These are phyloP conservation scores for Castanopsis chinensis DNA, from an alignment of 306 rosid genomes.

Conservation along the genomic window DNA sequence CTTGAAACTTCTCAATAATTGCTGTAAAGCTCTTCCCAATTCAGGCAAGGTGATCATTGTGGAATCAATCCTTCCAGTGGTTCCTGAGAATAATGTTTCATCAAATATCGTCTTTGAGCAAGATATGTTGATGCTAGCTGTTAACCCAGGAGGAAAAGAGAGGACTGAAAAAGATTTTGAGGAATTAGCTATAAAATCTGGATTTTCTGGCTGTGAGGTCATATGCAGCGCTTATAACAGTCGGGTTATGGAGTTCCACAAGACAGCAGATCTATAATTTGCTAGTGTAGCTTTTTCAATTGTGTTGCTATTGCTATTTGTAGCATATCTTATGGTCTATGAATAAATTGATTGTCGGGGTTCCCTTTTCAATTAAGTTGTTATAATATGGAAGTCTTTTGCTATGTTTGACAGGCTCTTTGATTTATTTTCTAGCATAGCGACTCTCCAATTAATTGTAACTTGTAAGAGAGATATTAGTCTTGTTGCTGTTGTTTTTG, in stretches of 20 bases:
- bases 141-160: conserved; percentile 16
- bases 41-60: conserved; percentile 25
- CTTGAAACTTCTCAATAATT: conserved; percentile 28
- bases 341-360: background rate
- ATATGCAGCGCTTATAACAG: conserved; percentile 5
- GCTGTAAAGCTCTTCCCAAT: conserved; percentile 24
- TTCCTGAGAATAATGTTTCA: too few species aligned
- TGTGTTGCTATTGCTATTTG: too few species aligned
- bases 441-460: too few species aligned
- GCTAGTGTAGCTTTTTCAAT: too few species aligned
- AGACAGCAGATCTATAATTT: background rate
- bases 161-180: conserved; percentile 1
- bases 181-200: conserved; percentile 6
- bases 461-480: background rate
- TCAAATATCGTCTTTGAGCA: too few species aligned
- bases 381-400: too few species aligned
- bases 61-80: conserved; percentile 19
- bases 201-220: conserved; percentile 12
- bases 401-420: too few species aligned
- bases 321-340: too few species aligned
- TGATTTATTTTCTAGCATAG: too few species aligned
- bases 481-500: background rate
- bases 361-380: too few species aligned
- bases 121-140: too few species aligned
- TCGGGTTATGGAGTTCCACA: conserved; percentile 29